phyloP scores from a whole-genome alignment of 148 eudicot species.

The Persicaria tinctoria region DNA sequence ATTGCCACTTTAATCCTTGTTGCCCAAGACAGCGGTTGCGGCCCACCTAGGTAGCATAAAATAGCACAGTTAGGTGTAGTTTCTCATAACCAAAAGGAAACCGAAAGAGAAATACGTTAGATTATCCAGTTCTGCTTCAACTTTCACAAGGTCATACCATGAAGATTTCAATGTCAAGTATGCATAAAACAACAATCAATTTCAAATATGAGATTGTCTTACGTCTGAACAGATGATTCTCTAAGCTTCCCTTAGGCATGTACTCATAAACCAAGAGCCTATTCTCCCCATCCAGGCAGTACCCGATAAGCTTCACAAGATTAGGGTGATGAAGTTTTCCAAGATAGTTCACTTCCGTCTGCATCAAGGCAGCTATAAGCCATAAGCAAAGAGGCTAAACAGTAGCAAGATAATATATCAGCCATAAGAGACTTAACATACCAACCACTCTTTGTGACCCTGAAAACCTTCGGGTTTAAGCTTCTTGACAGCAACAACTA shows the following conservation, averaged over 20 bases:
- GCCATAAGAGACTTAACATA: constrained; percentile 23
- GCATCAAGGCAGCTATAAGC: background rate
- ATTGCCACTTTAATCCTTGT: constrained; percentile 55
- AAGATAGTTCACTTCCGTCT: constrained; percentile 32
- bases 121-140: no score
- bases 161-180: no score
- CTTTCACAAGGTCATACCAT: background rate
- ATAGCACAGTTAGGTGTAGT: background rate
- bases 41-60: constrained; percentile 33
- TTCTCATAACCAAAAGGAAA: background rate
- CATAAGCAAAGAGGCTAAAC: background rate
- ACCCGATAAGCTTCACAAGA: constrained; percentile 31
- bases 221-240: constrained; percentile 32
- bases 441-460: constrained; percentile 93
- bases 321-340: constrained; percentile 35
- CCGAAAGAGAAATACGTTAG: background rate
- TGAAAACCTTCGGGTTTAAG: constrained; percentile 77
- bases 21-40: constrained; percentile 72
- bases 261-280: constrained; percentile 30
- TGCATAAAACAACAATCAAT: background rate
- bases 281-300: constrained; percentile 30
- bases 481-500: constrained; percentile 72
- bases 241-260: constrained; percentile 34
- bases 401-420: background rate
- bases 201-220: constrained; percentile 6